Percentiles rank a stretch among this genome's conserved stretches.
Evolutionary conservation across 2,329 filamentous ascomycete species (phyloP).

Genomic region (Aspergillus sp.): DNA sequence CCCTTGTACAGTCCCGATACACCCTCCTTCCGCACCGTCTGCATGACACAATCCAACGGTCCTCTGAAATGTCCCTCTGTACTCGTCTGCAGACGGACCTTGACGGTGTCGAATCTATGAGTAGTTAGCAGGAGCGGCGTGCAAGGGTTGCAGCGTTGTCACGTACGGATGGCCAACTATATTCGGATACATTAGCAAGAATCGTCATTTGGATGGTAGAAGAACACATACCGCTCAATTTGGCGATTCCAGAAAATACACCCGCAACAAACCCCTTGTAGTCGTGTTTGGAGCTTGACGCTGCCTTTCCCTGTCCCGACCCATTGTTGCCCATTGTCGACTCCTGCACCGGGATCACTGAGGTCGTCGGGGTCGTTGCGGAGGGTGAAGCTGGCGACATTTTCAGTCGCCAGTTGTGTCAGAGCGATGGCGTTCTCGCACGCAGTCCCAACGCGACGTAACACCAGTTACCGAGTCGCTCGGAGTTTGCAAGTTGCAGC

Average conservation of each 20-base stretch:
- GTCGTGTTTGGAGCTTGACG: conserved; percentile 44
- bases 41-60: conserved; percentile 78
- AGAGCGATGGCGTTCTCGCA: no score
- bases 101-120: conserved; percentile 84
- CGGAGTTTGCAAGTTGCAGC: neutral
- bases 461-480: no score
- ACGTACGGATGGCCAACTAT: conserved; percentile 61
- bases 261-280: conserved; percentile 98
- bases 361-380: conserved; percentile 3
- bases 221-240: conserved; percentile 68
- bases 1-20: conserved; percentile 88
- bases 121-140: neutral
- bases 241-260: conserved; percentile 91
- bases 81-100: conserved; percentile 91
- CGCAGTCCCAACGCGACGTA: no score
- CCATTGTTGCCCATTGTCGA: conserved; percentile 3
- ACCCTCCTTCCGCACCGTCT: conserved; percentile 85
- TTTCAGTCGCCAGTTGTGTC: neutral
- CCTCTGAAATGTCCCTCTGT: conserved; percentile 75
- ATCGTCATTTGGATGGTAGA: neutral
- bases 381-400: conserved; percentile 24
- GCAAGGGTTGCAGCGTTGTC: neutral
- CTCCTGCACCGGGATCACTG: conserved; percentile 6
- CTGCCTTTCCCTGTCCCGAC: conserved; percentile 9
- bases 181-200: conserved; percentile 7